These are phyloP conservation scores for Trichophyton rubrum DNA, from an alignment of 2,329 filamentous ascomycete species.

Conservation along the genomic window DNA sequence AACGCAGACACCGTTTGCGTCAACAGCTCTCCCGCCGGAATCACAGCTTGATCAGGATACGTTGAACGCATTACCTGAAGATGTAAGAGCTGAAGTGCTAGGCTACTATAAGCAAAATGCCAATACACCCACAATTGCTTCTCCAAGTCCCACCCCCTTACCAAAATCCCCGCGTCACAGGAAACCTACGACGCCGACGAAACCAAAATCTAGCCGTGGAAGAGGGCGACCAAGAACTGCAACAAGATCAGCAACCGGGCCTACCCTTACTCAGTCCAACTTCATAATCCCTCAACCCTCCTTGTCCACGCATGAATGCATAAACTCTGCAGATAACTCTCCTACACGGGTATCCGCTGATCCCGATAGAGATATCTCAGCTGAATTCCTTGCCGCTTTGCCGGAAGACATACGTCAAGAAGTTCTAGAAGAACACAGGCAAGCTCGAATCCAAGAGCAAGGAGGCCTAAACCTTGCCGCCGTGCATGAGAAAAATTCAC, in stretches of 20 bases:
- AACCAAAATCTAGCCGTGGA: constrained; percentile 41
- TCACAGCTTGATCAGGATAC: constrained; percentile 78
- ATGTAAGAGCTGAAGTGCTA: constrained; percentile 73
- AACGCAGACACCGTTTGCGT: background rate
- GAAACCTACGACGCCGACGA: constrained; percentile 52
- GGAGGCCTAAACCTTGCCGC: constrained; percentile 36
- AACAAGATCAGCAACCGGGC: constrained; percentile 42
- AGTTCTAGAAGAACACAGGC: constrained; percentile 61
- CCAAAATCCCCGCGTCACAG: constrained; percentile 15
- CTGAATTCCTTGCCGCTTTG: constrained; percentile 66
- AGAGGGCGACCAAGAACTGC: constrained; percentile 38
- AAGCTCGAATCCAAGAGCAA: constrained; percentile 46
- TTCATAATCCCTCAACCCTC: constrained; percentile 42
- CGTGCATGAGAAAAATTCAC: background rate
- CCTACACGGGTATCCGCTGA: constrained; percentile 19
- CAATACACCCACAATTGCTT: constrained; percentile 9
- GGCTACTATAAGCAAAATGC: constrained; percentile 48
- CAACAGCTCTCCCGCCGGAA: constrained; percentile 42
- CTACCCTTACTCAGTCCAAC: constrained; percentile 59
- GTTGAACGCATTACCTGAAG: constrained; percentile 68
- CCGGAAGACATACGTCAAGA: constrained; percentile 70
- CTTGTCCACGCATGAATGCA: constrained; percentile 10
- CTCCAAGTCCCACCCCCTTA: constrained; percentile 27
- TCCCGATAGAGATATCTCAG: constrained; percentile 39
- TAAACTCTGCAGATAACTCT: constrained; percentile 13